Evolutionary conservation across 345 rosid species (phyloP).

Genomic region (Dipteronia sinensis): DNA sequence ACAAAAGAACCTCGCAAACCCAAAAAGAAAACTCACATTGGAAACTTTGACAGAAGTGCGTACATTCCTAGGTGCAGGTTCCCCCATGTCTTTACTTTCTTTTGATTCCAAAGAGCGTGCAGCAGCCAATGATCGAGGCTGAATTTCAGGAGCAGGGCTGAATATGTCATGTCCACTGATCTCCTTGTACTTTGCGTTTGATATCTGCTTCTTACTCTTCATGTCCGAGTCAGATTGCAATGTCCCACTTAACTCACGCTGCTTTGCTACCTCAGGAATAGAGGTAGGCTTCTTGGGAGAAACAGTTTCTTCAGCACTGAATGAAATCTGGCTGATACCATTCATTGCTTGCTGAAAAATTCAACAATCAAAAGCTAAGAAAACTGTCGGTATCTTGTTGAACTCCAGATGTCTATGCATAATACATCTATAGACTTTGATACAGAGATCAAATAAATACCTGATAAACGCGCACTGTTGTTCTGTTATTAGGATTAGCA

Average conservation of each 20-base stretch:
- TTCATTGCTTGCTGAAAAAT: conserved; percentile 64
- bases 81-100: conserved; percentile 62
- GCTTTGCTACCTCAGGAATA: conserved; percentile 82
- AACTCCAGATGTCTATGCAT: neutral
- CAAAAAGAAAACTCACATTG: conserved; percentile 49
- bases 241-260: conserved; percentile 77
- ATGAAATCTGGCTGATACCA: conserved; percentile 85
- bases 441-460: conserved; percentile 32
- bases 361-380: conserved; percentile 9
- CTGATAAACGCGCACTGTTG: conserved; percentile 72
- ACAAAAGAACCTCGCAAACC: neutral
- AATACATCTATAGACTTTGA: conserved; percentile 1
- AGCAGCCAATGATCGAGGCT: conserved; percentile 66
- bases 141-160: conserved; percentile 71
- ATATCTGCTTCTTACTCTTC: conserved; percentile 67
- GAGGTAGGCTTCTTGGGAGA: conserved; percentile 76
- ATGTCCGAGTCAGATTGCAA: conserved; percentile 59
- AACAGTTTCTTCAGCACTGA: conserved; percentile 64
- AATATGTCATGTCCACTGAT: conserved; percentile 88
- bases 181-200: conserved; percentile 79
- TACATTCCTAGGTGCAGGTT: conserved; percentile 67
- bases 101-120: conserved; percentile 51
- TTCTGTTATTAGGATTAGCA: conserved; percentile 44
- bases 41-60: conserved; percentile 77
- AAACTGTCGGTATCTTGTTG: conserved; percentile 2